Percentiles rank a stretch among this genome's conserved stretches.
Evolutionary conservation across 148 eudicot genomes (phyloP).

Genomic region (Silene conica): DNA sequence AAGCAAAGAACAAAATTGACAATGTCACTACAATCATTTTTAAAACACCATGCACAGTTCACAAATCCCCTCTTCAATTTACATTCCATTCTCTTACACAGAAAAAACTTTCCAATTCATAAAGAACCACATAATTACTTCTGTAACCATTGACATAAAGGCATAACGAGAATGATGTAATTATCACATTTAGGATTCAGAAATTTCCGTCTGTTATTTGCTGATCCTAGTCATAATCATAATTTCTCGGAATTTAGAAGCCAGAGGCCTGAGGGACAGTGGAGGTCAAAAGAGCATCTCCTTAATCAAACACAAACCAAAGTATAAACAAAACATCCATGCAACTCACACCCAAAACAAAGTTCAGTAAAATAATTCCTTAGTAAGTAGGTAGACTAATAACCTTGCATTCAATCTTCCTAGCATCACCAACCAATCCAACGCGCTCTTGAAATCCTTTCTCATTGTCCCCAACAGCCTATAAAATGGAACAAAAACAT

Average conservation of each 20-base stretch:
- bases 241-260: constrained; percentile 6
- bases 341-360: too few species aligned
- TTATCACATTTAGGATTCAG: not conserved
- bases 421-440: too few species aligned
- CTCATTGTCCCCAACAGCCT: too few species aligned
- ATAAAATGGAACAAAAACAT: too few species aligned
- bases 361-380: not conserved
- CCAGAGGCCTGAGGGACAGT: too few species aligned
- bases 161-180: not conserved
- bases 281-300: constrained; percentile 10
- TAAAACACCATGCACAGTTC: not conserved
- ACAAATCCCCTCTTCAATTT: too few species aligned
- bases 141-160: not conserved
- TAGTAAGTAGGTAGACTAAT: not conserved
- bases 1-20: too few species aligned
- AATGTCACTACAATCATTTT: not conserved
- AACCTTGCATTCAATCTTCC: too few species aligned
- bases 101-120: not conserved
- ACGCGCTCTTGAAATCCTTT: too few species aligned
- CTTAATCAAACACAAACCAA: not conserved
- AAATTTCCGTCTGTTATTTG: not conserved
- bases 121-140: not conserved
- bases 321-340: too few species aligned
- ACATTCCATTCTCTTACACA: too few species aligned
- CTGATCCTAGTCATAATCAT: too few species aligned